Evolutionary conservation across 345 rosid genomes (phyloP), one percentile per base, ranked within the genome.

Genomic region (Populus pruinosa): DNA sequence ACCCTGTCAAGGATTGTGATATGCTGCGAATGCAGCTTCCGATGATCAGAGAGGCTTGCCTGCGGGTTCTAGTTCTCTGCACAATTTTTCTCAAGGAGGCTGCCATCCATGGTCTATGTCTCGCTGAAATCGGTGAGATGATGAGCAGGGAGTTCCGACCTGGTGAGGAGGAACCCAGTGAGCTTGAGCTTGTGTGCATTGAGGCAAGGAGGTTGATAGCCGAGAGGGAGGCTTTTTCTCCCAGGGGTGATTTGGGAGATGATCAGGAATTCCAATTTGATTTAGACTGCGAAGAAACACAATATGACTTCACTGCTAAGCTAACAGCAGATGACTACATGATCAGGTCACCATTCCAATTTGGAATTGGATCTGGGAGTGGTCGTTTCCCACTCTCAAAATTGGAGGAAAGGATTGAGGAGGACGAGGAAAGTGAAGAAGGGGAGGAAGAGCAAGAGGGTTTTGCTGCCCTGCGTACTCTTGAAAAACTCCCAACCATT

Each of bases 121-220:
- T 96, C 75, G 93, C 97, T 36, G 97, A 92, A 86, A 96, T 96
- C 76, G 99, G 98, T 77, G 99, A 96, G 87, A 96, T 96, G 98
- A 94, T 96, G 99, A 96, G 93, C 75, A 84, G 99, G 74, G 97
- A 94, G 76, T 94, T 92, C 71, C 96, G 88, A 25, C 83, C 87
- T 56, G 91, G 91, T 16, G 97, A 91, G 78, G 98, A 94, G 88
- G 97, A 92, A 79, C 99, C 99, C 9, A 96, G 98, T 89, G 99
- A 92, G 56, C 91, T 96, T 2, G 98, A 96, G 91, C 90, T 90
- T 76, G 81, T 92, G 67, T 96, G 98, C 76, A 88, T 94, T 5
- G 93, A 96, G 80, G 97, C 97, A 11, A 96, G 89, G 88, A 89
- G 90, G 84, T 70, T 88, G 79, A 81, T 91, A 44, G 80, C 81